Conservation (phyloP, 1,139 yeast species). For the Geotrichum citri-aurantii region DNA sequence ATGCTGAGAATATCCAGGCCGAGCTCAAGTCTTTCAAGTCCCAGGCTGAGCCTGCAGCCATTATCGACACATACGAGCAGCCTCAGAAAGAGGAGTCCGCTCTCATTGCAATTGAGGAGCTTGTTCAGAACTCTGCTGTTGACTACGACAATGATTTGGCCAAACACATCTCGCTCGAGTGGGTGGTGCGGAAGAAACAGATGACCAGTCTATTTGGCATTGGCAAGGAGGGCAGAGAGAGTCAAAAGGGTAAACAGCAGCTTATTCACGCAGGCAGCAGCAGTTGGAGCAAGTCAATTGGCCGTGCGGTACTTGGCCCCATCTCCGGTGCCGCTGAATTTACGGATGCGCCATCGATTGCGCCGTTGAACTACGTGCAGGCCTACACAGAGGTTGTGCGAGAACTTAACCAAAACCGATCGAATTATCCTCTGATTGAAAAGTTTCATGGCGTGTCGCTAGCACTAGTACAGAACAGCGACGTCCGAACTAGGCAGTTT, state of each 20-base stretch:
- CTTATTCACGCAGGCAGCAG: conserved; percentile 4
- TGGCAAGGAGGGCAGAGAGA: conserved; percentile 17
- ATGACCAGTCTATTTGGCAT: conserved; percentile 65
- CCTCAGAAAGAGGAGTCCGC: conserved; percentile 79
- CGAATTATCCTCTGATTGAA: conserved; percentile 47
- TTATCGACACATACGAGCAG: conserved; percentile 39
- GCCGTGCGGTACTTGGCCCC: conserved; percentile 37
- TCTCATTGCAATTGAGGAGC: conserved; percentile 75
- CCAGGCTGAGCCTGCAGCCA: conserved; percentile 19
- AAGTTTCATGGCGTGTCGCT: conserved; percentile 47
- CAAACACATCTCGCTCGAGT: conserved; percentile 69
- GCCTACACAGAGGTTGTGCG: conserved; percentile 42
- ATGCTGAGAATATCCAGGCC: conserved; percentile 77
- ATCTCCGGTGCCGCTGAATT: conserved; percentile 31
- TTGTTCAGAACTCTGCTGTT: conserved; percentile 64
- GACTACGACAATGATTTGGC: conserved; percentile 79
- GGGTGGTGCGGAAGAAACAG: conserved; percentile 73
- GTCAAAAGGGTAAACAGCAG: conserved; percentile 7
- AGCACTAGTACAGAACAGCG: conserved; percentile 27
- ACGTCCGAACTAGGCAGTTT: conserved; percentile 36
- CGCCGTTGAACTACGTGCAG: conserved; percentile 2
- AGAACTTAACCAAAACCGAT: conserved; percentile 53
- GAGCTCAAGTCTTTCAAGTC: conserved; percentile 40
- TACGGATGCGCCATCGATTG: conserved; percentile 24
- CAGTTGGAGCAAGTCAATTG: conserved; percentile 34